phyloP scores from a whole-genome alignment of 345 rosid species.

The Cardamine chenopodiifolia region DNA sequence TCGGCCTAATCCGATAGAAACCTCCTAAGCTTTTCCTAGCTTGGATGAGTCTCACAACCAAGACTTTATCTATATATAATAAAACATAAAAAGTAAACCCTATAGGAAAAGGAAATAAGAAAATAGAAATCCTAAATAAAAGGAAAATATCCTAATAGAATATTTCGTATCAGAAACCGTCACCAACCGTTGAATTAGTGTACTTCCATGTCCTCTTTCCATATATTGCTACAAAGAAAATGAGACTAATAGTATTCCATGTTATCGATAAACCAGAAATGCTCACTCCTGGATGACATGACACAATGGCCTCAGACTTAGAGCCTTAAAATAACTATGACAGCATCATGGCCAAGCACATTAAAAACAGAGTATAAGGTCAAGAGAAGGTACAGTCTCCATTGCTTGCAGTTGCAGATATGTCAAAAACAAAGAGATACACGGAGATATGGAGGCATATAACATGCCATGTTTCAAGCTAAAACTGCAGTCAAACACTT shows the following conservation, averaged over 20 bases:
- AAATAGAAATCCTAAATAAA: too few relatives aligned
- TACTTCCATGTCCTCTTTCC: not conserved
- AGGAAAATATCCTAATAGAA: too few relatives aligned
- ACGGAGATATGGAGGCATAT: not conserved
- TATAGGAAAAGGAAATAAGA: too few relatives aligned
- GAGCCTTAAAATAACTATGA: not conserved
- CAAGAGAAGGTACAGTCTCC: not conserved
- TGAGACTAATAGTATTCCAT: not conserved
- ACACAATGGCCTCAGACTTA: not conserved
- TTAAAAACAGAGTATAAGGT: not conserved
- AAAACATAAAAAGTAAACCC: too few relatives aligned
- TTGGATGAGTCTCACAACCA: too few relatives aligned
- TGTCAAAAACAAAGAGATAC: not conserved
- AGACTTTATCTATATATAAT: too few relatives aligned
- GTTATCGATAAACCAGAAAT: not conserved
- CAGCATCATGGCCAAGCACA: constrained; percentile 16
- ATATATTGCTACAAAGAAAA: not conserved
- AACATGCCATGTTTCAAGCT: constrained; percentile 1
- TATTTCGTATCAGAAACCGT: too few relatives aligned
- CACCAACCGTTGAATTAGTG: constrained; percentile 12
- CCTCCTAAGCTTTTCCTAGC: too few relatives aligned
- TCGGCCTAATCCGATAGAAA: too few relatives aligned
- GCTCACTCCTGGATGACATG: not conserved
- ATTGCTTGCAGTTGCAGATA: not conserved
- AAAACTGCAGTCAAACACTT: not conserved